A percentile compares a stretch with the other conserved stretches of the same genome.
Evolutionary conservation across 257 asterid genomes (phyloP).

Genomic region (Nemophila menziesii): DNA sequence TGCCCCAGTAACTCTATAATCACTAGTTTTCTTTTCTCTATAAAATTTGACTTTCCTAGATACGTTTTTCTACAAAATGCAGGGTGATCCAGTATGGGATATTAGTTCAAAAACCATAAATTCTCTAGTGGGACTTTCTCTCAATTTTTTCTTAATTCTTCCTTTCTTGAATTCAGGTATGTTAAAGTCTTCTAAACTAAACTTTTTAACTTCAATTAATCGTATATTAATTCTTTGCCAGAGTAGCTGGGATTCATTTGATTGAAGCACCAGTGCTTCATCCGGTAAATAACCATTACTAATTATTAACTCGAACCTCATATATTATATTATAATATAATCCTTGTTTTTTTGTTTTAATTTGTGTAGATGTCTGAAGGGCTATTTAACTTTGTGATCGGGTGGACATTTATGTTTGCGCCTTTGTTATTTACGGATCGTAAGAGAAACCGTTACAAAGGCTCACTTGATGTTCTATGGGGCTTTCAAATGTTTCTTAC

Average conservation of each 20-base stretch:
- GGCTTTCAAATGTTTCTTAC: constrained; percentile 89
- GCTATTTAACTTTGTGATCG: constrained; percentile 85
- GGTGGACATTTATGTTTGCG: constrained; percentile 85
- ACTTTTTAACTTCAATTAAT: constrained; percentile 20
- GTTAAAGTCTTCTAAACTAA: constrained; percentile 1
- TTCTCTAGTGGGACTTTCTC: constrained; percentile 69
- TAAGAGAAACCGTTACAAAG: constrained; percentile 56
- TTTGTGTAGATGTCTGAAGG: constrained; percentile 93
- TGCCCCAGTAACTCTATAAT: constrained; percentile 54
- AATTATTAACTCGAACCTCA: constrained; percentile 6
- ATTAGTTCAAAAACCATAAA: constrained; percentile 68
- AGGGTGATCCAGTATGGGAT: constrained; percentile 99
- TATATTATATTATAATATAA: constrained; percentile 5
- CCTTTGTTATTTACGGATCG: constrained; percentile 82
- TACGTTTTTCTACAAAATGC: constrained; percentile 12
- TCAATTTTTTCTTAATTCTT: constrained; percentile 81
- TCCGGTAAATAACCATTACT: constrained; percentile 41
- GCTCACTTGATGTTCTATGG: constrained; percentile 78
- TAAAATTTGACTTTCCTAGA: neutral
- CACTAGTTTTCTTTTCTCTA: neutral
- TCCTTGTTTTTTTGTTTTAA: too few species aligned
- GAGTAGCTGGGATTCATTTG: constrained; percentile 88
- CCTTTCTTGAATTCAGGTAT: constrained; percentile 68
- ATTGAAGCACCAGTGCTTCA: constrained; percentile 73
- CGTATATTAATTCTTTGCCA: constrained; percentile 38